phyloP scores from a whole-genome alignment of 805 yeast genomes.

The Saccharomycopsis sp. region DNA sequence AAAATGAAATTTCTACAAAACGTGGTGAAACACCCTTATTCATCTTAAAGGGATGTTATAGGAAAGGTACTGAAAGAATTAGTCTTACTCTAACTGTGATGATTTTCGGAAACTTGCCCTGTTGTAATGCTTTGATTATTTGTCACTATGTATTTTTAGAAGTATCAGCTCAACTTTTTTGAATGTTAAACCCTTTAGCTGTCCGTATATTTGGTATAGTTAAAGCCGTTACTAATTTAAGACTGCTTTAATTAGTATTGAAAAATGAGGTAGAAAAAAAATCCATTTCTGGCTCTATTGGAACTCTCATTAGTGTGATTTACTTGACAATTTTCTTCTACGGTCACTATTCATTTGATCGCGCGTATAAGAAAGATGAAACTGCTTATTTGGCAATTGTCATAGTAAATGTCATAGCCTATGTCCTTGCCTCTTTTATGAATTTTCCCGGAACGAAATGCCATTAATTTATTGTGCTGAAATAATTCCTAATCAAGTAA shows the following conservation, averaged over 20 bases:
- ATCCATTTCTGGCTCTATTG: slow-evolving; percentile 32
- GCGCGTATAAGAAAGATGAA: slow-evolving; percentile 26
- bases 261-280: slow-evolving; percentile 38
- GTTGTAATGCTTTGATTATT: slow-evolving; percentile 46
- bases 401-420: slow-evolving; percentile 41
- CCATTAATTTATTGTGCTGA: slow-evolving; percentile 44
- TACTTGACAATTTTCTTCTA: slow-evolving; percentile 44
- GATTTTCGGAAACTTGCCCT: slow-evolving; percentile 34
- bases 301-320: slow-evolving; percentile 40
- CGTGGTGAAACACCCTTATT: background rate
- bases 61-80: slow-evolving; percentile 7
- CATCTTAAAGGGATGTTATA: slow-evolving; percentile 5
- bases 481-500: slow-evolving; percentile 37
- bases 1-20: slow-evolving; percentile 19
- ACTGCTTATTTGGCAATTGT: slow-evolving; percentile 40
- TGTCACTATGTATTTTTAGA: slow-evolving; percentile 45
- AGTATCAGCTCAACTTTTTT: slow-evolving; percentile 42
- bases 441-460: slow-evolving; percentile 40
- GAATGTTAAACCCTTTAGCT: slow-evolving; percentile 39
- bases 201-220: slow-evolving; percentile 49
- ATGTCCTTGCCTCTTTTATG: no score
- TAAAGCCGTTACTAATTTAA: slow-evolving; percentile 37
- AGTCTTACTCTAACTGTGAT: slow-evolving; percentile 16
- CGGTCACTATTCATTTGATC: slow-evolving; percentile 31
- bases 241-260: slow-evolving; percentile 41